Evolutionary conservation across 768 basidiomycete genomes (phyloP).

Genomic region (Russula sp.): DNA sequence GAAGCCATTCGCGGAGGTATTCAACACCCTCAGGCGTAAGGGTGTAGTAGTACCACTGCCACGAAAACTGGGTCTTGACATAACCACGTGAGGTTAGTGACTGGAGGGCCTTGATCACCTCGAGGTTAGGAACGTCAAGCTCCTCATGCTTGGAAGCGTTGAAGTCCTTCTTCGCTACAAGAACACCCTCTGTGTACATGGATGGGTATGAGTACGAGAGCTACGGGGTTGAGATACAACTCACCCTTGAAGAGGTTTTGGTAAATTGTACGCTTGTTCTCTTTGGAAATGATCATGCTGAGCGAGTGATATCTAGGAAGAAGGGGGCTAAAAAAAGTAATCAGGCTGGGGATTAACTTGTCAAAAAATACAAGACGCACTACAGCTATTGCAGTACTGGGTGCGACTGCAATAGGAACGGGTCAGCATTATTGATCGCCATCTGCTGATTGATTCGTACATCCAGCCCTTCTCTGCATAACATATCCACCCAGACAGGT

Average conservation of each 20-base stretch:
- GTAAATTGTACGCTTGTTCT: conserved; percentile 93
- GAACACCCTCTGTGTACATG: conserved; percentile 74
- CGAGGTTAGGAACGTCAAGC: conserved; percentile 57
- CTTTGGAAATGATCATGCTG: conserved; percentile 96
- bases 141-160: conserved; percentile 97
- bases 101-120: conserved; percentile 69
- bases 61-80: conserved; percentile 99
- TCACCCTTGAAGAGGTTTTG: conserved; percentile 99
- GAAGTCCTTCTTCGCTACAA: conserved; percentile 99
- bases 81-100: conserved; percentile 66
- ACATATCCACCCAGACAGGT: conserved; percentile 14
- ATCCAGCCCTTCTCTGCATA: conserved; percentile 32
- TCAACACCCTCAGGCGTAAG: conserved; percentile 97
- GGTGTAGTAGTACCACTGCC: conserved; percentile 99
- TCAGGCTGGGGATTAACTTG: too few relatives aligned
- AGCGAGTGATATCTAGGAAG: conserved; percentile 29
- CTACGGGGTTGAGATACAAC: conserved; percentile 27
- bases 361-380: conserved; percentile 29
- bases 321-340: conserved; percentile 29
- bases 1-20: conserved; percentile 94
- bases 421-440: conserved; percentile 26
- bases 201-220: neutral
- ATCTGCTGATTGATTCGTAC: conserved; percentile 28
- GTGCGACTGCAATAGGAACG: conserved; percentile 28
- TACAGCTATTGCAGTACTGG: conserved; percentile 35